phyloP scores from a whole-genome alignment of 306 rosid species.

The Myrica gale region DNA sequence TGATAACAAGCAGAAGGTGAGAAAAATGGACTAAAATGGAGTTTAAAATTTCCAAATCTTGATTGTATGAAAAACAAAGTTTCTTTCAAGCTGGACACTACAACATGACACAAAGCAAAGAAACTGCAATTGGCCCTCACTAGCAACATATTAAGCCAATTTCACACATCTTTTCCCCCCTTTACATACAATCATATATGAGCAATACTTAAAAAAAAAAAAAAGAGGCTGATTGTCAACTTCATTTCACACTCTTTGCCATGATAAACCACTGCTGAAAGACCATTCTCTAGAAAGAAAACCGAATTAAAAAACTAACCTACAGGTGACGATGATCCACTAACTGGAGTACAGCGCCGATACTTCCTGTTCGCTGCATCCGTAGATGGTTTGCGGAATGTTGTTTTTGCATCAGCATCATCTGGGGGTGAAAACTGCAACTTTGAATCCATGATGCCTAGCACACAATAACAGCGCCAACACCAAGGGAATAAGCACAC shows the following conservation, averaged over 20 bases:
- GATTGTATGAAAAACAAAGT: not conserved
- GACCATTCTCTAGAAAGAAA: conserved; percentile 24
- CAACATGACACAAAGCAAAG: not conserved
- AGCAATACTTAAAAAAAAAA: not conserved
- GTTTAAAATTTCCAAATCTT: not conserved
- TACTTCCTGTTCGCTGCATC: conserved; percentile 72
- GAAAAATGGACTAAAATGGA: not conserved
- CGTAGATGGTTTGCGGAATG: conserved; percentile 68
- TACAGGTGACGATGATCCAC: conserved; percentile 60
- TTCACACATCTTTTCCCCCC: not conserved
- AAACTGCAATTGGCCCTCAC: not conserved
- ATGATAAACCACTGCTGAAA: conserved; percentile 2
- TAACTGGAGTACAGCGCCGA: conserved; percentile 69
- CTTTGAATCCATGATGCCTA: conserved; percentile 53
- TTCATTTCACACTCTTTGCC: not conserved
- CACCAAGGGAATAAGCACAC: conserved; percentile 14
- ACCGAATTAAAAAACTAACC: conserved; percentile 53
- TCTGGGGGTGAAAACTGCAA: conserved; percentile 31
- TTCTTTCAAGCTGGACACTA: not conserved
- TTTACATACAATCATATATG: not conserved
- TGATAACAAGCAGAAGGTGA: not conserved
- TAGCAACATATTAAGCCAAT: not conserved
- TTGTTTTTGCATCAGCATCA: conserved; percentile 45
- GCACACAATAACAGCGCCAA: conserved; percentile 28
- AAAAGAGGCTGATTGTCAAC: not conserved